A percentile compares a stretch with the other conserved stretches of the same genome.
phyloP scores from a whole-genome alignment of 1,139 yeast species.

The Kurtzmaniella natalensis region DNA sequence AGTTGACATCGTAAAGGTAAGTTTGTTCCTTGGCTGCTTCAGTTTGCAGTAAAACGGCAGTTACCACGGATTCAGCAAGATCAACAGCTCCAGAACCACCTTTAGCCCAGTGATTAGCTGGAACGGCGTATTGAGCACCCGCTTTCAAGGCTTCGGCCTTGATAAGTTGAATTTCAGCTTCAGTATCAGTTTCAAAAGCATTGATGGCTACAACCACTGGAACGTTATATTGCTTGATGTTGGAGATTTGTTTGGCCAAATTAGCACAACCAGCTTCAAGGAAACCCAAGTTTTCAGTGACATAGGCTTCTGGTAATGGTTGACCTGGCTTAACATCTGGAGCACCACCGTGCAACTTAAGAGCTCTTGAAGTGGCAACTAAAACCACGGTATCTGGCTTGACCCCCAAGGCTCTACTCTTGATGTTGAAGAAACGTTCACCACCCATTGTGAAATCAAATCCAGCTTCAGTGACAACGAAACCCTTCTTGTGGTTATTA shows the following conservation, averaged over 20 bases:
- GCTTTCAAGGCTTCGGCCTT: slow-evolving; percentile 62
- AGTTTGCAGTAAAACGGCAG: slow-evolving; percentile 41
- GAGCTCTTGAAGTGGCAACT: slow-evolving; percentile 77
- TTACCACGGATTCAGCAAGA: slow-evolving; percentile 65
- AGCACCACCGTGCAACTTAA: slow-evolving; percentile 81
- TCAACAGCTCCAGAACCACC: slow-evolving; percentile 76
- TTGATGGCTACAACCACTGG: slow-evolving; percentile 81
- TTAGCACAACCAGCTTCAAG: slow-evolving; percentile 66
- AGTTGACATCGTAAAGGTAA: slow-evolving; percentile 58
- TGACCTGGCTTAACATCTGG: slow-evolving; percentile 83
- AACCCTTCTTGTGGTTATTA: slow-evolving; percentile 48
- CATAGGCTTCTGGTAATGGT: slow-evolving; percentile 63
- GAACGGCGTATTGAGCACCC: slow-evolving; percentile 73
- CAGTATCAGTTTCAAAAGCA: slow-evolving; percentile 67
- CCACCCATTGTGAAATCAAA: slow-evolving; percentile 90
- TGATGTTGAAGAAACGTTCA: slow-evolving; percentile 76
- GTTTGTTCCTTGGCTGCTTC: slow-evolving; percentile 36
- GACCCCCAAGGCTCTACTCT: slow-evolving; percentile 71
- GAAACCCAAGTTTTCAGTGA: slow-evolving; percentile 60
- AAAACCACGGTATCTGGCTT: slow-evolving; percentile 71
- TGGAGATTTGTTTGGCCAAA: slow-evolving; percentile 69
- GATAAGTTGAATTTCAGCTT: slow-evolving; percentile 62
- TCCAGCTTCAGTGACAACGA: slow-evolving; percentile 81
- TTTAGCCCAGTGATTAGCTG: slow-evolving; percentile 75
- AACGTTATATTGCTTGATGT: slow-evolving; percentile 65